These are phyloP conservation scores for Blastobotrys indianensis DNA, from an alignment of 1,139 yeast genomes.

Conservation along the genomic window DNA sequence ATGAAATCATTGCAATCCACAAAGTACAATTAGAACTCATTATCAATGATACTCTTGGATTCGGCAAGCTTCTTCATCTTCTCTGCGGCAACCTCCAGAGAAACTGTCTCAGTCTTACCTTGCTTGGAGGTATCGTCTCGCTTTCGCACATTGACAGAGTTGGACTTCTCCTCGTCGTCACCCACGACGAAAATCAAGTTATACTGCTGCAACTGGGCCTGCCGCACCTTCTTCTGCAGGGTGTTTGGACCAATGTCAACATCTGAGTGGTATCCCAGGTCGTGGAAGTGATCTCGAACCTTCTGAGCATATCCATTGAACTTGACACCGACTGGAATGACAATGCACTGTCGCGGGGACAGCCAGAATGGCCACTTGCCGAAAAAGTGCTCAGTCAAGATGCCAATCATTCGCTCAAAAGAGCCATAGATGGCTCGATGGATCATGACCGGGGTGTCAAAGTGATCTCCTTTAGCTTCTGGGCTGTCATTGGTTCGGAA, in stretches of 20 bases:
- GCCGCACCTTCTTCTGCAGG: conserved; percentile 92
- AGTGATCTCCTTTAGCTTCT: conserved; percentile 18
- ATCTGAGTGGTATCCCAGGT: conserved; percentile 78
- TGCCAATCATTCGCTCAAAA: conserved; percentile 97
- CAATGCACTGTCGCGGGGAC: conserved; percentile 92
- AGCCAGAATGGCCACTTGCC: conserved; percentile 99
- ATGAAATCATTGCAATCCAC: too few relatives aligned
- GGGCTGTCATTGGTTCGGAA: conserved; percentile 67
- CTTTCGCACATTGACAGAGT: conserved; percentile 84
- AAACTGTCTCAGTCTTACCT: conserved; percentile 80
- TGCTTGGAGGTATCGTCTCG: conserved; percentile 84
- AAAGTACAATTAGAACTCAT: conserved; percentile 20
- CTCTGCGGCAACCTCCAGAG: conserved; percentile 61
- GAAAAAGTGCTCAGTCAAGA: conserved; percentile 91
- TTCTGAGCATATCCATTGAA: conserved; percentile 82
- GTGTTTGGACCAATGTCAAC: conserved; percentile 92
- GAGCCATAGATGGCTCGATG: conserved; percentile 98
- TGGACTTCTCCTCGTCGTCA: conserved; percentile 75
- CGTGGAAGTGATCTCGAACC: conserved; percentile 63
- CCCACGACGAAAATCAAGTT: conserved; percentile 95
- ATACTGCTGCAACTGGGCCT: conserved; percentile 86
- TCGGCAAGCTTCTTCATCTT: conserved; percentile 44
- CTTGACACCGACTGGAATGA: conserved; percentile 93
- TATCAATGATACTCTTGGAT: conserved; percentile 19
- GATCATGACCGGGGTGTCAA: conserved; percentile 84